phyloP scores from a whole-genome alignment of 306 rosid species.

The Gynostemma pentaphyllum region DNA sequence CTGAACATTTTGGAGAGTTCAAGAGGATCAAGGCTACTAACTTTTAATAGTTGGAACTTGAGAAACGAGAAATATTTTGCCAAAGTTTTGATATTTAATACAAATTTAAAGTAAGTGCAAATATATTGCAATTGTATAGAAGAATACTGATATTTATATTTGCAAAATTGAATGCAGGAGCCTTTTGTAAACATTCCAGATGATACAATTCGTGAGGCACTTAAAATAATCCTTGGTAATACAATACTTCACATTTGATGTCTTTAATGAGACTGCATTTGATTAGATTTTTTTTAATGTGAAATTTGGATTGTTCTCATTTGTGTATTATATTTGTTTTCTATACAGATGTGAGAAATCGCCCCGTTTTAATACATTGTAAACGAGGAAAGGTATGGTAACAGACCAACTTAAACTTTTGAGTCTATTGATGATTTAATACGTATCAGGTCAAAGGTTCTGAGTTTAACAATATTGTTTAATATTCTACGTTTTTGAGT shows the following conservation, averaged over 20 bases:
- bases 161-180: constrained; percentile 45
- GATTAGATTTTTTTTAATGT: background rate
- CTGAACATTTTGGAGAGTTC: background rate
- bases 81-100: background rate
- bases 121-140: background rate
- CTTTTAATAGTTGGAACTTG: background rate
- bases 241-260: background rate
- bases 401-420: too few species aligned
- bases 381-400: constrained; percentile 90
- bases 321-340: background rate
- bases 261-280: background rate
- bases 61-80: background rate
- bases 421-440: too few species aligned
- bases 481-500: too few species aligned
- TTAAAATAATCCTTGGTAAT: constrained; percentile 79
- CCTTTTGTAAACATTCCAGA: constrained; percentile 95
- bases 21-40: background rate
- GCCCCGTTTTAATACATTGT: constrained; percentile 88
- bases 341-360: constrained; percentile 81
- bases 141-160: background rate
- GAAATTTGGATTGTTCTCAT: background rate
- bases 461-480: too few species aligned
- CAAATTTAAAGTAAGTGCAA: background rate
- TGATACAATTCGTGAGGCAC: constrained; percentile 77
- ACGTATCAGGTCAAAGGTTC: too few species aligned